These are phyloP conservation scores for Lipomyces lipofer DNA, from an alignment of 805 yeast species.

Conservation along the genomic window DNA sequence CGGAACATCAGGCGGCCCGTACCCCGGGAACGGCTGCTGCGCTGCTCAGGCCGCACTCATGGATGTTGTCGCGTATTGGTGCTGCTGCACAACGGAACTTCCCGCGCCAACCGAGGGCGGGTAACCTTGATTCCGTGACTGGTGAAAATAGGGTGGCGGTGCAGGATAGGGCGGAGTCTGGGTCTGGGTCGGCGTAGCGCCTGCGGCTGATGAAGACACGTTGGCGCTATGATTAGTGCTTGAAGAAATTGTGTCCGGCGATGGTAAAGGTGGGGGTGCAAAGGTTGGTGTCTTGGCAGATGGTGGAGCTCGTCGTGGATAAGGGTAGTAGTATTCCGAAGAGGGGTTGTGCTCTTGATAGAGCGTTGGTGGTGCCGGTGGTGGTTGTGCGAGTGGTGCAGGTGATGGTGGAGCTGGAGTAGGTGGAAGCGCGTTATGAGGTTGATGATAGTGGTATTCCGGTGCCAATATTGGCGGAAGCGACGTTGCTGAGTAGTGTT, in stretches of 20 bases:
- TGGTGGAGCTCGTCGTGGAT: not conserved
- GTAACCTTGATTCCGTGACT: too few species aligned
- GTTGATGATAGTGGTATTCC: too few species aligned
- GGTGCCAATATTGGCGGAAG: too few species aligned
- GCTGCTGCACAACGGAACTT: not conserved
- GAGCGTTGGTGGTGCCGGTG: not conserved
- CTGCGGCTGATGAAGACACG: too few species aligned
- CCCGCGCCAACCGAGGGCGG: not conserved
- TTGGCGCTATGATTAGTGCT: too few species aligned
- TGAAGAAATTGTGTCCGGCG: not conserved
- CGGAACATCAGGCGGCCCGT: too few species aligned
- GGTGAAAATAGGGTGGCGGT: not conserved
- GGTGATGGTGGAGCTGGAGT: slow-evolving; percentile 14
- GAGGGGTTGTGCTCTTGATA: too few species aligned
- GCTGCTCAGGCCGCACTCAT: too few species aligned
- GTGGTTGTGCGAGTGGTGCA: slow-evolving; percentile 13
- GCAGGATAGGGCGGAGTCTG: not conserved
- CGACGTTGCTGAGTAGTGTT: too few species aligned
- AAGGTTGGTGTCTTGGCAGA: not conserved
- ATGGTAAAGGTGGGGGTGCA: not conserved
- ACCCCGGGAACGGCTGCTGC: too few species aligned
- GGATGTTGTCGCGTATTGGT: too few species aligned
- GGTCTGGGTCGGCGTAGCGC: too few species aligned
- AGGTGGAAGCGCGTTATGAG: not conserved
- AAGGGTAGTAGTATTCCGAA: not conserved